Evolutionary conservation across 805 yeast species (phyloP).

Genomic region (Teunomyces tritomae): DNA sequence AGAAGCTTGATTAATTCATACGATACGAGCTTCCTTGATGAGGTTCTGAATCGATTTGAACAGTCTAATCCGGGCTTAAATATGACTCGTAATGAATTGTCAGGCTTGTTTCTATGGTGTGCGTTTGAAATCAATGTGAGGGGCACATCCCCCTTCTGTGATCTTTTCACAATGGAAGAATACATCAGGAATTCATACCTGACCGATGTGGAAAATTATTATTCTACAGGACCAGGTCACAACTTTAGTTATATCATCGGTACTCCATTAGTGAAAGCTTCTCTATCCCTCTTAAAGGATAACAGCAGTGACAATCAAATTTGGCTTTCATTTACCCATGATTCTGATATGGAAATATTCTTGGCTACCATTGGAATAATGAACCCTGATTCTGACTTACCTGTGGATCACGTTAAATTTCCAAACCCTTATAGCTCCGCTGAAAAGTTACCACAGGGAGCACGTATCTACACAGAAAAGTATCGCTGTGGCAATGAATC

Average conservation of each 20-base stretch:
- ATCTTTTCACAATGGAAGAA: constrained; percentile 65
- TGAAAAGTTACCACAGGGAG: constrained; percentile 41
- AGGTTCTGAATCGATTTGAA: constrained; percentile 57
- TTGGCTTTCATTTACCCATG: constrained; percentile 74
- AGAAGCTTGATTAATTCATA: constrained; percentile 16
- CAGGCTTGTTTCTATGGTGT: constrained; percentile 57
- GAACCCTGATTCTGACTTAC: constrained; percentile 41
- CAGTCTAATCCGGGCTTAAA: constrained; percentile 52
- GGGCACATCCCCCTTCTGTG: constrained; percentile 68
- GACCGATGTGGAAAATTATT: constrained; percentile 58
- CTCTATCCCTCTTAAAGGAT: constrained; percentile 47
- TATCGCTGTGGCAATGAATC: constrained; percentile 25
- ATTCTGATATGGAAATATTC: constrained; percentile 60
- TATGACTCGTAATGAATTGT: constrained; percentile 52
- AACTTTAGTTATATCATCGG: constrained; percentile 59
- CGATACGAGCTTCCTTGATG: constrained; percentile 44
- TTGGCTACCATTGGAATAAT: constrained; percentile 63
- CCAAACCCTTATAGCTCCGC: constrained; percentile 45
- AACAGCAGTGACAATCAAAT: constrained; percentile 45
- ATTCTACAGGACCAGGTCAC: constrained; percentile 63
- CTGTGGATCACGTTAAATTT: constrained; percentile 47
- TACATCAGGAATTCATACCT: constrained; percentile 61
- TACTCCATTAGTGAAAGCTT: constrained; percentile 49
- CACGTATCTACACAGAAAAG: constrained; percentile 39
- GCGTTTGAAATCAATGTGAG: constrained; percentile 71